Base-by-base conservation (phyloP, 2,329 filamentous ascomycete species). In the Bipolaris bicolor region DNA sequence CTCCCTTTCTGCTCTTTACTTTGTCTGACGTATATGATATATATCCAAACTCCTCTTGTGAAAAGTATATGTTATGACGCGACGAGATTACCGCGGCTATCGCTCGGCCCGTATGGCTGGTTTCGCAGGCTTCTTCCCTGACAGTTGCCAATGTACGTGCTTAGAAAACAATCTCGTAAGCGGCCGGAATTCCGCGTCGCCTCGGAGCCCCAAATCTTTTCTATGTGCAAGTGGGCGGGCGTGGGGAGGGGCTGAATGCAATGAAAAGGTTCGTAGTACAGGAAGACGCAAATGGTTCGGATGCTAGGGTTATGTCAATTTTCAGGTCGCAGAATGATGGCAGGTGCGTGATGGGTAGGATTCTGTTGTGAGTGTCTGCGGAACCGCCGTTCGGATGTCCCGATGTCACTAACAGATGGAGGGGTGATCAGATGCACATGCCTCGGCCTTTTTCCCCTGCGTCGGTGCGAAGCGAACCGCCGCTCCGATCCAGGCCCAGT, bases 391-490 rank as follows among this genome's bases (percentile, higher is more conserved):
- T 47, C 47, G 50, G 15, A 45, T 16, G 52, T 49, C 33, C 46
- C 46, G 46, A 49, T 34, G 49, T 57, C 49, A 59, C 57, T 39
- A 51, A 49, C 33, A 37, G 34, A 37, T 58, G 36, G 50, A 49
- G 49, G 43, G 51, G 61, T 57, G 57, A 39, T 55, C 41, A 49
- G 34, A 49, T 49, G 46, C 46, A 49, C 37, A 43, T 47, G 48
- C 59, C 59, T 58, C 56, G 54, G 61, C 48, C 47, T 43, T 50
- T 50, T 26, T 37, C 39, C 55, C 61, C 59, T 64, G 56, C 52
- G 39, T 58, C 56, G 56, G 51, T 20, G 44, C 49, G 29, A 51
- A 16, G 29, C 40, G 33, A 34, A 43, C 22, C 33, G 29, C 57
- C 52, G 50, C 24, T 37, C 51, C 43, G 51, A 41, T 48, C 52